Evolutionary conservation across 805 yeast species (phyloP).

Genomic region (Wickerhamiella musiphila): DNA sequence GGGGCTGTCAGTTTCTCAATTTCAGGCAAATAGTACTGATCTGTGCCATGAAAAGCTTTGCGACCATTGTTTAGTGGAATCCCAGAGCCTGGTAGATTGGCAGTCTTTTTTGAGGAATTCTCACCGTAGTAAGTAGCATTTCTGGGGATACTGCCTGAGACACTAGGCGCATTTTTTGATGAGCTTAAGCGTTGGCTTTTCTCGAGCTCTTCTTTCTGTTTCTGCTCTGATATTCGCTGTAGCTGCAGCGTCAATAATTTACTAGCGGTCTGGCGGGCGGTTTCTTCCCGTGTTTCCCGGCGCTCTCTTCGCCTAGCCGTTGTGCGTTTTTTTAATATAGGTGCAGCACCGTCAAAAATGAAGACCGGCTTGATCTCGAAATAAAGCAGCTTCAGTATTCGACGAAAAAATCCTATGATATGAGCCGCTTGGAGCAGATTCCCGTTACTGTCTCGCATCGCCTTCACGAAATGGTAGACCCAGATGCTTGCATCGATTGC

Average conservation of each 20-base stretch:
- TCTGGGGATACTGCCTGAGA: slow-evolving; percentile 12
- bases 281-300: slow-evolving; percentile 56
- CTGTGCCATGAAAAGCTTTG: slow-evolving; percentile 34
- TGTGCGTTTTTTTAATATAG: slow-evolving; percentile 62
- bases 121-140: slow-evolving; percentile 22
- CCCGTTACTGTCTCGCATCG: slow-evolving; percentile 78
- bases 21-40: slow-evolving; percentile 75
- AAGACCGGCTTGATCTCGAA: slow-evolving; percentile 63
- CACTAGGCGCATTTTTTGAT: slow-evolving; percentile 5
- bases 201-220: too few species aligned
- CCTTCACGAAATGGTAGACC: slow-evolving; percentile 93
- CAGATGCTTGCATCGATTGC: slow-evolving; percentile 98
- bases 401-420: slow-evolving; percentile 84
- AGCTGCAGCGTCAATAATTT: slow-evolving; percentile 64
- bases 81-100: too few species aligned
- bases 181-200: slow-evolving; percentile 1
- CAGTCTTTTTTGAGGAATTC: slow-evolving; percentile 19
- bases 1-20: slow-evolving; percentile 26
- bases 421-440: slow-evolving; percentile 63
- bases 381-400: slow-evolving; percentile 77
- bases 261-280: slow-evolving; percentile 59
- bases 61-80: slow-evolving; percentile 5
- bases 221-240: slow-evolving; percentile 35
- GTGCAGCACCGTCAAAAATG: slow-evolving; percentile 58
- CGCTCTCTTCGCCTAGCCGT: slow-evolving; percentile 55